phyloP scores from a whole-genome alignment of 2,329 filamentous ascomycete species.

The Epichloe baconii region DNA sequence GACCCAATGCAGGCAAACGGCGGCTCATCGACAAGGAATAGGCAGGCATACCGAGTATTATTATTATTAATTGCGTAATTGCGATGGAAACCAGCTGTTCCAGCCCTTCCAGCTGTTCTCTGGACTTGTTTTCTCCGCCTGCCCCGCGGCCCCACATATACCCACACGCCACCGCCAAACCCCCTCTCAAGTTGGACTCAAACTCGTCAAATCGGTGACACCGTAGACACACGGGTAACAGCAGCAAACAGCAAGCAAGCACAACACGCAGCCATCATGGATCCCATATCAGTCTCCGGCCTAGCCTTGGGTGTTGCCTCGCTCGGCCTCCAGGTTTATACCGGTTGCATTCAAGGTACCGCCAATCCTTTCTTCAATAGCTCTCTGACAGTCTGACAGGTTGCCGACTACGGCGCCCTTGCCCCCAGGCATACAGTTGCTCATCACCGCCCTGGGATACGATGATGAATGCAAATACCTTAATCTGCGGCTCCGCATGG shows the following conservation, averaged over 20 bases:
- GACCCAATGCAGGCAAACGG: no score
- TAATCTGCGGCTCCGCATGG: slow-evolving; percentile 34
- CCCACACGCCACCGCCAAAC: neutral
- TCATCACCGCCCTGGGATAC: slow-evolving; percentile 33
- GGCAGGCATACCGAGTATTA: no score
- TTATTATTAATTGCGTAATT: no score
- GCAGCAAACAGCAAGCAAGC: neutral
- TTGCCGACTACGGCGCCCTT: neutral
- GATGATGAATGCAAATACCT: slow-evolving; percentile 35
- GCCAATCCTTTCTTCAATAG: neutral
- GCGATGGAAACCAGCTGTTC: no score
- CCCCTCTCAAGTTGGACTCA: neutral
- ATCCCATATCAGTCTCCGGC: slow-evolving; percentile 29
- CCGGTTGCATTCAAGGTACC: slow-evolving; percentile 30
- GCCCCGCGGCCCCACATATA: neutral
- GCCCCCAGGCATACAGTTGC: slow-evolving; percentile 26
- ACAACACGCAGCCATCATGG: slow-evolving; percentile 17
- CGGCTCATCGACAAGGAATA: no score
- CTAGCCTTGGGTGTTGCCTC: slow-evolving; percentile 31
- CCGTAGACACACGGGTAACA: neutral
- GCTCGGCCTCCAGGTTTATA: slow-evolving; percentile 32
- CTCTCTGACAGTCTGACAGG: neutral
- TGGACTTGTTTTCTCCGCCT: neutral
- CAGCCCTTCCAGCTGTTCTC: no score
- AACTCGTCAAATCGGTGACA: no score